phyloP scores from a whole-genome alignment of 371 early-diverging fungal species.

The Blakeslea trispora region DNA sequence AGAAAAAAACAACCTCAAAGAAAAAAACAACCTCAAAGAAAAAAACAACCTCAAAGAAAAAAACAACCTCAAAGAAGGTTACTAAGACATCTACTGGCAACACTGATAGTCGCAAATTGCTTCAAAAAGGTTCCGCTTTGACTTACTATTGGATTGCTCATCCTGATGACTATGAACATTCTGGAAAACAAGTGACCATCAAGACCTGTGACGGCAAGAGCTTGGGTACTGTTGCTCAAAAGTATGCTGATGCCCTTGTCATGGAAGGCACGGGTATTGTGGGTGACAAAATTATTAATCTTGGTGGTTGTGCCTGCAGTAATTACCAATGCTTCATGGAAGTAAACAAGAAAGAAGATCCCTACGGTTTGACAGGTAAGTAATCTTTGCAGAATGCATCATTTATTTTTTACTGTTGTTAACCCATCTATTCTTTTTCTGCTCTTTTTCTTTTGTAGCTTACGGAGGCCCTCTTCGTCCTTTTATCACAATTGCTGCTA shows the following conservation, averaged over 20 bases:
- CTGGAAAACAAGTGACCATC: constrained; percentile 35
- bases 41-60: constrained; percentile 8
- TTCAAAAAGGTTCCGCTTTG: constrained; percentile 41
- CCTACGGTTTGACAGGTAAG: constrained; percentile 48
- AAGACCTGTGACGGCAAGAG: constrained; percentile 46
- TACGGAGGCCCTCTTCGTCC: constrained; percentile 50
- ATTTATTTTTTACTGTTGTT: not conserved
- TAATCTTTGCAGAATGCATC: not conserved
- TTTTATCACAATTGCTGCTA: constrained; percentile 46
- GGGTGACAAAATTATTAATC: constrained; percentile 45
- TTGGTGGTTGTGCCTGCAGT: constrained; percentile 50
- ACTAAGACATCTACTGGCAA: constrained; percentile 11
- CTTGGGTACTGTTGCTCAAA: constrained; percentile 41
- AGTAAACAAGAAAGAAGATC: constrained; percentile 43
- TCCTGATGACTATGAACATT: constrained; percentile 31
- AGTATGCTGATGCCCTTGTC: constrained; percentile 51
- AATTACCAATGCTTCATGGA: constrained; percentile 51
- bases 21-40: constrained; percentile 18
- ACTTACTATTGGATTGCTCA: constrained; percentile 59
- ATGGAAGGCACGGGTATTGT: constrained; percentile 57
- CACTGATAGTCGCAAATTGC: constrained; percentile 32
- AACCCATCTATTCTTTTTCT: not conserved
- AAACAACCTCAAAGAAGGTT: not conserved
- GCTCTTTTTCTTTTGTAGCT: constrained; percentile 16
- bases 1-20: constrained; percentile 16